phyloP scores from a whole-genome alignment of 2,329 filamentous ascomycete genomes.

The Colletotrichum incanum region DNA sequence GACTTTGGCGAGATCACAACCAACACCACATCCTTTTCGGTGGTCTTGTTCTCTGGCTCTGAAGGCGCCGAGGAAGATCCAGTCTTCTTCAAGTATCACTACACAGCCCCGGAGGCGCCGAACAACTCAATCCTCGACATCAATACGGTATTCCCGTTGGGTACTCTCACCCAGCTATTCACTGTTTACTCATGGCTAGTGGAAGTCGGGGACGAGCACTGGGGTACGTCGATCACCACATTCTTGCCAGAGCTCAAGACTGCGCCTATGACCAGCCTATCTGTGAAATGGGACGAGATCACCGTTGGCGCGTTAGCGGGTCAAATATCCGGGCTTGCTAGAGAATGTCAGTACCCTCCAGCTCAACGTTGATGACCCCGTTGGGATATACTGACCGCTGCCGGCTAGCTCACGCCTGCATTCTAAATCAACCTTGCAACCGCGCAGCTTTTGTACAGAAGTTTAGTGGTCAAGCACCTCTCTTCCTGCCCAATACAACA shows the following conservation, averaged over 20 bases:
- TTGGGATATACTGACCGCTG: not conserved
- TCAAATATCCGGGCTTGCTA: conserved; percentile 47
- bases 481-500: conserved; percentile 47
- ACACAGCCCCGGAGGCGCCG: conserved; percentile 42
- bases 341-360: conserved; percentile 39
- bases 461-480: conserved; percentile 33
- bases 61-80: conserved; percentile 32
- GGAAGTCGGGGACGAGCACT: conserved; percentile 47
- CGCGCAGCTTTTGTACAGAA: conserved; percentile 38
- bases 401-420: conserved; percentile 37
- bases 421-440: conserved; percentile 39
- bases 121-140: conserved; percentile 41
- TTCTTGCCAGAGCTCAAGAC: conserved; percentile 49
- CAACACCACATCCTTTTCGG: conserved; percentile 49
- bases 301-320: conserved; percentile 46
- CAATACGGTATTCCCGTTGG: conserved; percentile 49
- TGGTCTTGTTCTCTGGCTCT: conserved; percentile 46
- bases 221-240: conserved; percentile 49
- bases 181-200: conserved; percentile 54
- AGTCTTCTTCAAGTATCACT: conserved; percentile 46
- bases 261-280: not conserved
- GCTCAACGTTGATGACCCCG: not conserved
- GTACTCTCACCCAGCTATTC: conserved; percentile 52
- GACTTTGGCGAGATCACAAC: conserved; percentile 47
- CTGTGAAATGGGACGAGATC: conserved; percentile 45